Evolutionary conservation across 2,329 filamentous ascomycete genomes (phyloP).

Genomic region (Aspergillus melleus): DNA sequence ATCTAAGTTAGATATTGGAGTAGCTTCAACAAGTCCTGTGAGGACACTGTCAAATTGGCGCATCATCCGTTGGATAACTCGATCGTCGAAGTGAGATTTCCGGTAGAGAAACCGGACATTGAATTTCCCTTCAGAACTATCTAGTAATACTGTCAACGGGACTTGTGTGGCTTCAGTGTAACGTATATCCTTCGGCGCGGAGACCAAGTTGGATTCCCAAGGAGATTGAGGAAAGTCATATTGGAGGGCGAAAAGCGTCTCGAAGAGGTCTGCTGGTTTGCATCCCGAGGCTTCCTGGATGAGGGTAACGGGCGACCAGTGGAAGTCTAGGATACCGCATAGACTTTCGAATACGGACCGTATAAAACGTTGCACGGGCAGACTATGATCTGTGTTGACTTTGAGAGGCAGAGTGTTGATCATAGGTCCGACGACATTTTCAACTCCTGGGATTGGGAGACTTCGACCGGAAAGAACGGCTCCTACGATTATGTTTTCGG

Average conservation of each 20-base stretch:
- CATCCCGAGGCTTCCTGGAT: neutral
- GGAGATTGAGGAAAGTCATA: neutral
- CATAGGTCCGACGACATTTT: conserved; percentile 35
- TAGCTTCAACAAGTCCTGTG: neutral
- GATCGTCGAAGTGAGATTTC: neutral
- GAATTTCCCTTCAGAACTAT: neutral
- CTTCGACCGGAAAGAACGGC: conserved; percentile 9
- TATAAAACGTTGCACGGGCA: neutral
- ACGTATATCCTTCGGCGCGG: neutral
- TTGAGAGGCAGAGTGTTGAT: conserved; percentile 33
- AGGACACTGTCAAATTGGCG: neutral
- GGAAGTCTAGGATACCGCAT: conserved; percentile 2
- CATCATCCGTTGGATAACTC: neutral
- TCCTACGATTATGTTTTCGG: conserved; percentile 6
- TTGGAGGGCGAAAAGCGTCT: neutral
- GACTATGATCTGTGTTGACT: conserved; percentile 12
- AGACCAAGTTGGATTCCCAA: neutral
- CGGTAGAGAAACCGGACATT: neutral
- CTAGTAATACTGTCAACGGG: neutral
- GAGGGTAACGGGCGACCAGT: neutral
- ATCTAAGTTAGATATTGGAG: neutral
- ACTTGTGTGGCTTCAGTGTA: neutral
- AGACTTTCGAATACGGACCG: neutral
- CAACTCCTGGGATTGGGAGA: conserved; percentile 8
- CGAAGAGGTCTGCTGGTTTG: neutral